phyloP scores from a whole-genome alignment of 2,329 filamentous ascomycete genomes.

The Daldinia sp. region DNA sequence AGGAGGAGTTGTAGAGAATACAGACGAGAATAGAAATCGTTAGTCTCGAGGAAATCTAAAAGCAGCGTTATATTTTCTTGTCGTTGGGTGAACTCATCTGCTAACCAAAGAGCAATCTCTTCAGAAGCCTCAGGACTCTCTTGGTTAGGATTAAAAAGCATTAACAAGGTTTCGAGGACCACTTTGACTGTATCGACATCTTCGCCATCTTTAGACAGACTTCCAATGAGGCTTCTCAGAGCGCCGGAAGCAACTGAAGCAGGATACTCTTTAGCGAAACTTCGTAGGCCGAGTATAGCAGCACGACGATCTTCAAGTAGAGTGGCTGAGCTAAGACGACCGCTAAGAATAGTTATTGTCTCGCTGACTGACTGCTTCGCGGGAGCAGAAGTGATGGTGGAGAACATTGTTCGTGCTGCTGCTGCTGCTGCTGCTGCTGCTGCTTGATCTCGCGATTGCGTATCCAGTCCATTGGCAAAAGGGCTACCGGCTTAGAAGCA shows the following conservation, averaged over 20 bases:
- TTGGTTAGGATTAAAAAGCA: constrained; percentile 81
- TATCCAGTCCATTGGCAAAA: constrained; percentile 45
- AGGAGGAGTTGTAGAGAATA: constrained; percentile 91
- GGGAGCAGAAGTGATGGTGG: constrained; percentile 72
- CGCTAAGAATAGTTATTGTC: constrained; percentile 90
- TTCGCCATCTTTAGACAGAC: constrained; percentile 85
- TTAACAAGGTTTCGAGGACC: constrained; percentile 91
- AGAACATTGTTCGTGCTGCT: constrained; percentile 61
- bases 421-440: constrained; percentile 27
- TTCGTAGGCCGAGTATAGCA: constrained; percentile 89
- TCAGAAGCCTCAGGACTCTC: constrained; percentile 90
- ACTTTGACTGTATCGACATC: constrained; percentile 97
- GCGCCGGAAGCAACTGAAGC: constrained; percentile 94
- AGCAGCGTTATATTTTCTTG: constrained; percentile 96
- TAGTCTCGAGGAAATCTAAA: constrained; percentile 85
- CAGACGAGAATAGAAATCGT: constrained; percentile 88
- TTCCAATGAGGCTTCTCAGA: constrained; percentile 85
- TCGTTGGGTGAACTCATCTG: constrained; percentile 96
- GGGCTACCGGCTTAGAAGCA: constrained; percentile 42
- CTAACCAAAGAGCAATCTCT: constrained; percentile 94
- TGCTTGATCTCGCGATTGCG: constrained; percentile 40
- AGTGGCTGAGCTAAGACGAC: constrained; percentile 86
- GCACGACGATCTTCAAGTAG: constrained; percentile 93
- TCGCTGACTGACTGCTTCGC: constrained; percentile 96
- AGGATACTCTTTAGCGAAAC: constrained; percentile 95